Evolutionary conservation across 2,329 filamentous ascomycete genomes (phyloP).

Genomic region (Proliferodiscus dingleyae): DNA sequence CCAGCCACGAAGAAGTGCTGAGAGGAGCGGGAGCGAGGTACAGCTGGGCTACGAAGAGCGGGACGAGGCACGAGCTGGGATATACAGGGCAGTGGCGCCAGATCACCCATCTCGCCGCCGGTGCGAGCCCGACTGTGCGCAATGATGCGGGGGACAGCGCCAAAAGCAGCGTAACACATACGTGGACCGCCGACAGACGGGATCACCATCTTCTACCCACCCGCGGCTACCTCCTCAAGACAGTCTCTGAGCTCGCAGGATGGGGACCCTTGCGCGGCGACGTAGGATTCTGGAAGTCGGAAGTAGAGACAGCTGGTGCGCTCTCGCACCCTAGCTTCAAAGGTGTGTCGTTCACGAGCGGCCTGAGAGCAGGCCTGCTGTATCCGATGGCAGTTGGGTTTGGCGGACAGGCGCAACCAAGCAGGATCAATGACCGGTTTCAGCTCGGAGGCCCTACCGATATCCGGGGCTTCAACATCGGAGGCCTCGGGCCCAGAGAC

Average conservation of each 20-base stretch:
- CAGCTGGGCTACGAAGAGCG: slow-evolving; percentile 62
- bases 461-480: slow-evolving; percentile 87
- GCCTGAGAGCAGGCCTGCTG: slow-evolving; percentile 75
- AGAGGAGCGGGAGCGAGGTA: slow-evolving; percentile 74
- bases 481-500: slow-evolving; percentile 84
- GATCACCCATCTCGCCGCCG: slow-evolving; percentile 69
- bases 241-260: slow-evolving; percentile 78
- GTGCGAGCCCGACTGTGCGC: slow-evolving; percentile 76
- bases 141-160: slow-evolving; percentile 84
- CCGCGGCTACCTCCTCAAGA: slow-evolving; percentile 74
- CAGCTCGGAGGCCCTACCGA: slow-evolving; percentile 91
- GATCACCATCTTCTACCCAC: slow-evolving; percentile 83
- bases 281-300: slow-evolving; percentile 90
- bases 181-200: slow-evolving; percentile 72
- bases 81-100: slow-evolving; percentile 86
- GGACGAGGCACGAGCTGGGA: slow-evolving; percentile 69
- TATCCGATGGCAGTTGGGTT: slow-evolving; percentile 71
- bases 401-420: slow-evolving; percentile 52
- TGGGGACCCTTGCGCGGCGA: slow-evolving; percentile 80
- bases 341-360: slow-evolving; percentile 77
- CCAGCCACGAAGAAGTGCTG: slow-evolving; percentile 85
- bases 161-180: slow-evolving; percentile 82
- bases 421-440: slow-evolving; percentile 90
- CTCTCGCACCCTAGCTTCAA: slow-evolving; percentile 69
- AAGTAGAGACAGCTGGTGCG: slow-evolving; percentile 75